These are phyloP conservation scores for Phellinidium pouzarii DNA, from an alignment of 1,284 basidiomycete genomes.

Conservation along the genomic window DNA sequence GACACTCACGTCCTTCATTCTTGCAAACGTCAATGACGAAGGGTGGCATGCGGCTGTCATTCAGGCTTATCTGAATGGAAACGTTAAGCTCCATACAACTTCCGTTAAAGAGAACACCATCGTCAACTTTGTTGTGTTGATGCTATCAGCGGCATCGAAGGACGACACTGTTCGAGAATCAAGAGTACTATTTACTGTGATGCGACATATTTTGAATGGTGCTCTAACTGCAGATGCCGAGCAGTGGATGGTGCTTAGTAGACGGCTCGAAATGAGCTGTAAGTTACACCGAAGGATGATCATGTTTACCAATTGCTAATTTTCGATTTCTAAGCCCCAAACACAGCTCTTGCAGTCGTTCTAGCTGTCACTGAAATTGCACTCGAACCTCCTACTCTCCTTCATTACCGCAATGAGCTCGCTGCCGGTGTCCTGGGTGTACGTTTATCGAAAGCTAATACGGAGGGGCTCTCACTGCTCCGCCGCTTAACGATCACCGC, in stretches of 20 bases:
- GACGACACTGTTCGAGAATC: conserved; percentile 47
- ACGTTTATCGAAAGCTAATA: conserved; percentile 53
- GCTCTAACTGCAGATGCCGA: conserved; percentile 63
- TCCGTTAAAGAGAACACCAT: conserved; percentile 27
- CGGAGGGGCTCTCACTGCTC: conserved; percentile 64
- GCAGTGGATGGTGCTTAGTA: conserved; percentile 65
- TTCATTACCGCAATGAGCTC: conserved; percentile 84
- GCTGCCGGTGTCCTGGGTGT: conserved; percentile 77
- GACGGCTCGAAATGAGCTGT: conserved; percentile 49
- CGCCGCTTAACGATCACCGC: conserved; percentile 71
- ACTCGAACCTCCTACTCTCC: conserved; percentile 66
- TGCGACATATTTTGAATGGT: conserved; percentile 57
- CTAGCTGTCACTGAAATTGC: conserved; percentile 55
- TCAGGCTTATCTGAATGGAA: conserved; percentile 28
- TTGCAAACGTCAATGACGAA: conserved; percentile 45
- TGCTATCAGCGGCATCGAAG: conserved; percentile 32
- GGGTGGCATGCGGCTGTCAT: conserved; percentile 44
- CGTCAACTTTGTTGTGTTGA: conserved; percentile 37
- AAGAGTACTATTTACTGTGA: conserved; percentile 50
- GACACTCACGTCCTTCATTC: conserved; percentile 61
- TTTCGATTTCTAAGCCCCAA: conserved; percentile 45
- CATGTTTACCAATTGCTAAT: neutral
- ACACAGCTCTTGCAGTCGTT: conserved; percentile 60
- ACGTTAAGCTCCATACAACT: conserved; percentile 20
- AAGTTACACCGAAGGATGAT: neutral